Base-by-base conservation (phyloP, 2,329 filamentous ascomycete genomes). In the Huntiella savannae region DNA sequence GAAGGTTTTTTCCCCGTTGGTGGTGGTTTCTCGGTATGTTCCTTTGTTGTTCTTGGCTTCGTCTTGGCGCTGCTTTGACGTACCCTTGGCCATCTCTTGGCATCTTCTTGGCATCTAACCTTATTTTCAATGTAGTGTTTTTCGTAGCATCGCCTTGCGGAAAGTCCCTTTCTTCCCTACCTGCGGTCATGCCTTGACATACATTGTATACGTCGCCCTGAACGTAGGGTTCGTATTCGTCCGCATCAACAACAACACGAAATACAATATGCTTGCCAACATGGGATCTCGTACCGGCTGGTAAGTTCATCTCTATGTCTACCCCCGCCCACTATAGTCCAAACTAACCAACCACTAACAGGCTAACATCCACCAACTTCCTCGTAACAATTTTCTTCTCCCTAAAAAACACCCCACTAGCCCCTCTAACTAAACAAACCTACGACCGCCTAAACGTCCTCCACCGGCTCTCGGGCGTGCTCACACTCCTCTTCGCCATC, bases 371-470 rank as follows among this genome's bases (percentile, higher is more conserved):
- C 12, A 54, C 51, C 8, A 77, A 77, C 52, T 55, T 73, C 28
- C 57, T 62, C 10, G 57, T 77, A 12, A 62, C 73, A 10, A 60
- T 73, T 10, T 68, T 75, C 42, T 58, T 77, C 12, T 63, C 67
- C 1, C 59, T 77, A 37, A 75, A 75, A 53, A 75, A 76, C 53
- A 76, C 72, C 0, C 73, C 72, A 0, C 55, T 77, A 13, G 67
- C 67, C 0, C 65, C 66, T 49, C 52, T 77, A 8, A 68, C 68
- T 1, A 59, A 64, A 1, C 70, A 68, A 53, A 75, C 71, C 4
- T 73, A 77, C 54, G 73, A 77, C 50, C 64, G 69, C 15, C 64
- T 77, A 44, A 76, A 75, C 53, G 62, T 68, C 42, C 61, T 77
- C 2, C 73, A 77, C 52, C 68, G 68, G 48, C 58, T 70, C 13